Conservation (phyloP, 2,329 filamentous ascomycete genomes). For the Fusarium pseudograminearum region DNA sequence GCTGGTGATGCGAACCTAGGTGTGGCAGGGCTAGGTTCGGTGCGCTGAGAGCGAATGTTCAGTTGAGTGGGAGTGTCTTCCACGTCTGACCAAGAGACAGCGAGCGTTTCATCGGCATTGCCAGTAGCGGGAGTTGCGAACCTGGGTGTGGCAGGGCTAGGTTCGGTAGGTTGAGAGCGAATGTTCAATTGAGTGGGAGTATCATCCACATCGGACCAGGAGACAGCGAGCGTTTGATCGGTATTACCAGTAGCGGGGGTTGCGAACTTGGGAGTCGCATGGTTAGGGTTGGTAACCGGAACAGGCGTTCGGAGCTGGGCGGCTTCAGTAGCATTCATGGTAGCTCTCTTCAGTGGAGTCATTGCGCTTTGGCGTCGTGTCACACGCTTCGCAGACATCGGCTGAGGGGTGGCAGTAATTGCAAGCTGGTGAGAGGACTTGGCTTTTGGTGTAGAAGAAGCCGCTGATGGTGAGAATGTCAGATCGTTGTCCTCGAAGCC, state of each 20-base stretch:
- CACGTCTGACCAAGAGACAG: conserved; percentile 3
- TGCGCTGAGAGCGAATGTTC: not conserved
- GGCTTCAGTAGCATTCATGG: not conserved
- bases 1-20: not conserved
- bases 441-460: conserved; percentile 44
- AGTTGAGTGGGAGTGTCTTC: not conserved
- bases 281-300: not conserved
- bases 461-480: conserved; percentile 39
- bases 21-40: not conserved
- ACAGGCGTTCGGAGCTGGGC: not conserved
- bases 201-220: conserved; percentile 1
- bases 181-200: not conserved
- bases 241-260: not conserved
- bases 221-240: not conserved
- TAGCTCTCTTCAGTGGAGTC: conserved; percentile 10
- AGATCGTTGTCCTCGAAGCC: conserved; percentile 47
- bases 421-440: conserved; percentile 12
- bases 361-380: conserved; percentile 13
- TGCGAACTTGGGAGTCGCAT: not conserved
- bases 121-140: not conserved
- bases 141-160: not conserved
- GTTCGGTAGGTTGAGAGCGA: not conserved
- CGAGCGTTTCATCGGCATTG: not conserved
- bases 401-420: not conserved
- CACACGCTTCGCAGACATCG: not conserved